Evolutionary conservation across 2,329 filamentous ascomycete species (phyloP).

Genomic region (Meredithiella fracta): DNA sequence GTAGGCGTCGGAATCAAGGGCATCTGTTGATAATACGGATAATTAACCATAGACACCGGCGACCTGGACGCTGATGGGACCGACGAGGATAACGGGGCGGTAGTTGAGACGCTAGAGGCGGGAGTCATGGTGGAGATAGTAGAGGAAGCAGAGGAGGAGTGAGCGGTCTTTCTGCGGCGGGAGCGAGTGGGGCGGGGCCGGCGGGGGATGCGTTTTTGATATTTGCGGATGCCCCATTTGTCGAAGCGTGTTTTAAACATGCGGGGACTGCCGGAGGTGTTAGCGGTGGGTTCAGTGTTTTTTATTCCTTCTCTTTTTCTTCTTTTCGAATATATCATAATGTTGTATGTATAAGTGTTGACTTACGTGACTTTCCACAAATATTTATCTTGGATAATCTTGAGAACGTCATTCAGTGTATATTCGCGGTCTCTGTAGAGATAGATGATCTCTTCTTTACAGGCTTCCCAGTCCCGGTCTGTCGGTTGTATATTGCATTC

Average conservation of each 20-base stretch:
- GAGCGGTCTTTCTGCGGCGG: neutral
- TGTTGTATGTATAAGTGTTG: neutral
- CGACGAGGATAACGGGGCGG: neutral
- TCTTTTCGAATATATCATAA: neutral
- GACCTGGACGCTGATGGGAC: neutral
- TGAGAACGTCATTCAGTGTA: conserved; percentile 13
- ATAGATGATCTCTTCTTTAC: conserved; percentile 11
- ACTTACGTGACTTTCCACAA: conserved; percentile 14
- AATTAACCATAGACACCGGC: neutral
- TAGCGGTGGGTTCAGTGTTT: neutral
- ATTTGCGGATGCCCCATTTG: conserved; percentile 14
- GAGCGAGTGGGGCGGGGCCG: neutral
- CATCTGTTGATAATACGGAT: neutral
- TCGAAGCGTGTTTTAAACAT: conserved; percentile 15
- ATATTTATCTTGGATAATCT: conserved; percentile 11
- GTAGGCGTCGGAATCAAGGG: neutral
- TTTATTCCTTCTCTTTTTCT: neutral
- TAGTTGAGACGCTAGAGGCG: neutral
- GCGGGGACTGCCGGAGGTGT: conserved; percentile 3
- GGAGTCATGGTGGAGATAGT: neutral
- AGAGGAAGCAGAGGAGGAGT: neutral
- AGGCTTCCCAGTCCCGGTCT: conserved; percentile 12
- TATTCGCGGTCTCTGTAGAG: conserved; percentile 11
- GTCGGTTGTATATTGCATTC: conserved; percentile 6
- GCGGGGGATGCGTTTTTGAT: conserved; percentile 8